These are phyloP conservation scores for Dendryphion nanum DNA, from an alignment of 2,329 filamentous ascomycete species.

Conservation along the genomic window DNA sequence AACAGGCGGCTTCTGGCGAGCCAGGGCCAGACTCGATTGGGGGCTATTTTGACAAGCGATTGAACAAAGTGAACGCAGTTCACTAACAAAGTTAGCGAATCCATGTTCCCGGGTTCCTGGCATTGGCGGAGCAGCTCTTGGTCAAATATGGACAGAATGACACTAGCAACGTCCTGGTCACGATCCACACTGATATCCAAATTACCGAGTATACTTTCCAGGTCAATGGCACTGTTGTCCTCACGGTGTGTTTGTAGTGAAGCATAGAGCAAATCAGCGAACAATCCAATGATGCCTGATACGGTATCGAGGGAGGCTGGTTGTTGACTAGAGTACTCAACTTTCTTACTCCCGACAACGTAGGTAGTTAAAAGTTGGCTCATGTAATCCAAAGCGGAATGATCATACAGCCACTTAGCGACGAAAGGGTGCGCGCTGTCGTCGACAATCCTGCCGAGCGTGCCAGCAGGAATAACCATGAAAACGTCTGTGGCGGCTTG, in stretches of 20 bases:
- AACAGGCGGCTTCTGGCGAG: conserved; percentile 79
- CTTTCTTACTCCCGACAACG: conserved; percentile 53
- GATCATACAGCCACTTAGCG: conserved; percentile 69
- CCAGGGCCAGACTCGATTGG: conserved; percentile 86
- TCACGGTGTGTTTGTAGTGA: conserved; percentile 27
- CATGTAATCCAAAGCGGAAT: conserved; percentile 77
- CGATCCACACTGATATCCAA: conserved; percentile 44
- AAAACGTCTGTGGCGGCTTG: conserved; percentile 28
- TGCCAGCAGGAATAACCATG: conserved; percentile 65
- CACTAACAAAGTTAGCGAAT: conserved; percentile 65
- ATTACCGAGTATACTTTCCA: conserved; percentile 20
- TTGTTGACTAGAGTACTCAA: conserved; percentile 47
- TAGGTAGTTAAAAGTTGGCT: conserved; percentile 73
- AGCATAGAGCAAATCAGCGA: conserved; percentile 65
- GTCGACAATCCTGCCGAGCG: conserved; percentile 69
- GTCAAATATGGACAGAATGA: conserved; percentile 85
- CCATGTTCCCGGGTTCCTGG: conserved; percentile 58
- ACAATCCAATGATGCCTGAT: conserved; percentile 70
- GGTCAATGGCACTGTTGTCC: background rate
- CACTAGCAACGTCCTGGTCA: conserved; percentile 71
- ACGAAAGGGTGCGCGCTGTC: conserved; percentile 71
- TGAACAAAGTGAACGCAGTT: conserved; percentile 80
- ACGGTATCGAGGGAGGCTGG: conserved; percentile 60
- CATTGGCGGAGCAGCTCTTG: conserved; percentile 54
- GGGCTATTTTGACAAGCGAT: conserved; percentile 68